Conservation (phyloP, 1,139 yeast genomes). For the Magnusiomyces paraingens region DNA sequence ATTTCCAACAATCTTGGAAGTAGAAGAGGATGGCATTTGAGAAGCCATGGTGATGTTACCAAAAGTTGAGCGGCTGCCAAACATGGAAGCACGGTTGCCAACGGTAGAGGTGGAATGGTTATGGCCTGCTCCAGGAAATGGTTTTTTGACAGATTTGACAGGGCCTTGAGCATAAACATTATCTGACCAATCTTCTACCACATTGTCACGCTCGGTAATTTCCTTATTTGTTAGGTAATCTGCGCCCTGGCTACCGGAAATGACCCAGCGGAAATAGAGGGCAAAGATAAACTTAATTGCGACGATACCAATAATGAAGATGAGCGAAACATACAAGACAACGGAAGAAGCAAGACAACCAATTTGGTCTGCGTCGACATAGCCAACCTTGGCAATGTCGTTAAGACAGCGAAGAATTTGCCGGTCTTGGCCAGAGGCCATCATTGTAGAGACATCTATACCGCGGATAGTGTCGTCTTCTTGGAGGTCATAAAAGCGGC, state of each 20-base stretch:
- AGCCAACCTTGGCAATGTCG: slow-evolving; percentile 87
- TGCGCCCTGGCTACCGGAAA: slow-evolving; percentile 78
- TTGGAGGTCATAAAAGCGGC: slow-evolving; percentile 56
- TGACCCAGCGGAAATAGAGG: slow-evolving; percentile 79
- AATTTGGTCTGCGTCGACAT: slow-evolving; percentile 78
- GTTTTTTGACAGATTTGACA: slow-evolving; percentile 30
- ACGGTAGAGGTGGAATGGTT: slow-evolving; percentile 26
- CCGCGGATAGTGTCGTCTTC: slow-evolving; percentile 56
- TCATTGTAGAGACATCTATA: slow-evolving; percentile 70
- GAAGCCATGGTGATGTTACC: slow-evolving; percentile 33
- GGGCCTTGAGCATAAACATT: slow-evolving; percentile 49
- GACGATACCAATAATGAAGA: slow-evolving; percentile 78
- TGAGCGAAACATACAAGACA: slow-evolving; percentile 72
- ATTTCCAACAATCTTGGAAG: slow-evolving; percentile 33
- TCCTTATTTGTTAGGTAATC: slow-evolving; percentile 49
- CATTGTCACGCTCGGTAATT: slow-evolving; percentile 48
- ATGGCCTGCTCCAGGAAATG: slow-evolving; percentile 6
- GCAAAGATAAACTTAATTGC: slow-evolving; percentile 74
- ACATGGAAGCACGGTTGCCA: slow-evolving; percentile 13
- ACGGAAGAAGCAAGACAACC: slow-evolving; percentile 94
- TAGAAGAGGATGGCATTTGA: slow-evolving; percentile 31
- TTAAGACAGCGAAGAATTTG: slow-evolving; percentile 72
- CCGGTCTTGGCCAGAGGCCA: slow-evolving; percentile 64
- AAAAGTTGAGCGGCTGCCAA: slow-evolving; percentile 3
- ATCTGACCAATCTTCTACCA: slow-evolving; percentile 76